phyloP scores from a whole-genome alignment of 495 filamentous ascomycete genomes.

The Aspergillus taichungensis region DNA sequence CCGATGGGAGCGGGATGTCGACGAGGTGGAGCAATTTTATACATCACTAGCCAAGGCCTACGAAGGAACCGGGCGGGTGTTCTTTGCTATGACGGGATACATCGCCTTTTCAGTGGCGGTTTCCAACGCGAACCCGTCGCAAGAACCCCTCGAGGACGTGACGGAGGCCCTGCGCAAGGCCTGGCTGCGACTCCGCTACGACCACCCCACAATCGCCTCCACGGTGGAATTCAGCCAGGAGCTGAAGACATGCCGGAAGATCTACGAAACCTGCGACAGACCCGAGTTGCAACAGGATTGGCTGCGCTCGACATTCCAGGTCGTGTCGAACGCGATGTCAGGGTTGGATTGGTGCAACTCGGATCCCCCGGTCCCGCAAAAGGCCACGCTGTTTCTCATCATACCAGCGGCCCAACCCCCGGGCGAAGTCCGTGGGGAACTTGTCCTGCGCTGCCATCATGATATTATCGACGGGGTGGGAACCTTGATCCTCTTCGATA shows the following conservation, averaged over 20 bases:
- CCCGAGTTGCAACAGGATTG: constrained; percentile 15
- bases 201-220: constrained; percentile 37
- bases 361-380: constrained; percentile 25
- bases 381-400: constrained; percentile 33
- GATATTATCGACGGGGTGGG: constrained; percentile 43
- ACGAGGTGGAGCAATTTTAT: constrained; percentile 39
- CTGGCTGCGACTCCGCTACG: constrained; percentile 32
- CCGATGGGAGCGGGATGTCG: constrained; percentile 34
- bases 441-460: constrained; percentile 38
- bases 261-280: constrained; percentile 21
- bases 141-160: constrained; percentile 2
- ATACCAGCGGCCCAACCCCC: constrained; percentile 2
- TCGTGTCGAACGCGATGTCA: constrained; percentile 17
- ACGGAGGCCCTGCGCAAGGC: constrained; percentile 26
- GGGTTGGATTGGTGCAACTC: constrained; percentile 33
- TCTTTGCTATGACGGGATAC: constrained; percentile 30
- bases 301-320: constrained; percentile 28
- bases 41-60: constrained; percentile 23
- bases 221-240: constrained; percentile 18
- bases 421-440: constrained; percentile 12
- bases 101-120: constrained; percentile 13
- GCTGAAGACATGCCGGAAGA: constrained; percentile 25
- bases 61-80: constrained; percentile 28
- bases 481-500: constrained; percentile 29
- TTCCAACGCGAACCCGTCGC: background rate